Conservation (phyloP, 1,284 basidiomycete genomes). For the Peniophora sp. region DNA sequence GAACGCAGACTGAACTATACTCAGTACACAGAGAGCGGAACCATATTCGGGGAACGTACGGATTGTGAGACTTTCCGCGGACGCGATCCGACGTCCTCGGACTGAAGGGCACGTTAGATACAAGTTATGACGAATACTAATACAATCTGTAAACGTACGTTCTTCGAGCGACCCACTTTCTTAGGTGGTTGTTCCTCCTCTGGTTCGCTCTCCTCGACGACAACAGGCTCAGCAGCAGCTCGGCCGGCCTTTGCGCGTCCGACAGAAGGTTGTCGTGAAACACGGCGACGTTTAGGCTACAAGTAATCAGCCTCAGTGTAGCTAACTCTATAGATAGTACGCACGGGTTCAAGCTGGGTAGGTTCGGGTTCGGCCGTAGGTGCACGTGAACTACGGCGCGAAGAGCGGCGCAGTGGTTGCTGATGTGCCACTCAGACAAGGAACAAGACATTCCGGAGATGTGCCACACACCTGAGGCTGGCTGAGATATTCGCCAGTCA, state of each 20-base stretch:
- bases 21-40: not conserved
- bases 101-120: constrained; percentile 19
- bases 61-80: constrained; percentile 45
- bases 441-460: constrained; percentile 1
- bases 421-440: constrained; percentile 6
- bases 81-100: constrained; percentile 38
- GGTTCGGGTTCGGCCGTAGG: constrained; percentile 15
- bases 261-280: not conserved
- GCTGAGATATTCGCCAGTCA: constrained; percentile 59
- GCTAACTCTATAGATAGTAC: constrained; percentile 7
- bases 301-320: constrained; percentile 3
- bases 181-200: constrained; percentile 56
- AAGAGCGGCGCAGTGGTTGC: constrained; percentile 25
- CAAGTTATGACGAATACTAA: constrained; percentile 1
- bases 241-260: constrained; percentile 10
- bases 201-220: constrained; percentile 72
- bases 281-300: constrained; percentile 50
- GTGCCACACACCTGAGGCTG: constrained; percentile 34
- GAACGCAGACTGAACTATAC: constrained; percentile 6
- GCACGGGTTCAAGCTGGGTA: constrained; percentile 14
- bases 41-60: constrained; percentile 17
- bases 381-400: constrained; percentile 27
- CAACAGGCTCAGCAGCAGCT: constrained; percentile 30
- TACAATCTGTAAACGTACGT: constrained; percentile 30
- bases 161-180: constrained; percentile 55